These are phyloP conservation scores for Zoysia matrella DNA, from an alignment of 202 grass and related monocot genomes.

Conservation along the genomic window DNA sequence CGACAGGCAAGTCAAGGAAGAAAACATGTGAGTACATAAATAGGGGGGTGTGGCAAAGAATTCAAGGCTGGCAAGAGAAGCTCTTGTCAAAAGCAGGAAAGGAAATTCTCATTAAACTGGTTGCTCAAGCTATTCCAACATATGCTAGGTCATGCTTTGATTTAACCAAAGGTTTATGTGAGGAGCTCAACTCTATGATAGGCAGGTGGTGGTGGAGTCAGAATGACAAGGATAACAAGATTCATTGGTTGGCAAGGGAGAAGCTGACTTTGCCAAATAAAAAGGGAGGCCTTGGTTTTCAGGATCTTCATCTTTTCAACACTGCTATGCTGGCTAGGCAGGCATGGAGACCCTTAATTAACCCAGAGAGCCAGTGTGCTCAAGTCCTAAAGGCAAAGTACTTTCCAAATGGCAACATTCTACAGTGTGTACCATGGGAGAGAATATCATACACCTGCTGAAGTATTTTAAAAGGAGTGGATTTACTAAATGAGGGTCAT, in stretches of 20 bases:
- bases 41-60: too few species aligned
- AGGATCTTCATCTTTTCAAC: background rate
- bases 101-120: too few species aligned
- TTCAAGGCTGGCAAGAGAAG: too few species aligned
- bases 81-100: too few species aligned
- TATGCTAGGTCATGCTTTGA: background rate
- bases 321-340: background rate
- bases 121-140: too few species aligned
- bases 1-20: too few species aligned
- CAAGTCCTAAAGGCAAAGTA: background rate
- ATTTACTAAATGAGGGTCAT: background rate
- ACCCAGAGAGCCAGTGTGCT: background rate
- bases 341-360: background rate
- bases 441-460: background rate
- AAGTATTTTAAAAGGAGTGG: background rate
- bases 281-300: too few species aligned
- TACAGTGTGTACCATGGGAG: background rate
- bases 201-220: background rate
- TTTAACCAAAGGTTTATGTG: background rate
- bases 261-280: too few species aligned
- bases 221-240: background rate
- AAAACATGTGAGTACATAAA: too few species aligned
- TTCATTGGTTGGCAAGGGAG: background rate
- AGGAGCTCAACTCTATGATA: background rate
- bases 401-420: background rate